Conservation (phyloP, 257 asterid species). For the Solanum bulbocastanum region DNA sequence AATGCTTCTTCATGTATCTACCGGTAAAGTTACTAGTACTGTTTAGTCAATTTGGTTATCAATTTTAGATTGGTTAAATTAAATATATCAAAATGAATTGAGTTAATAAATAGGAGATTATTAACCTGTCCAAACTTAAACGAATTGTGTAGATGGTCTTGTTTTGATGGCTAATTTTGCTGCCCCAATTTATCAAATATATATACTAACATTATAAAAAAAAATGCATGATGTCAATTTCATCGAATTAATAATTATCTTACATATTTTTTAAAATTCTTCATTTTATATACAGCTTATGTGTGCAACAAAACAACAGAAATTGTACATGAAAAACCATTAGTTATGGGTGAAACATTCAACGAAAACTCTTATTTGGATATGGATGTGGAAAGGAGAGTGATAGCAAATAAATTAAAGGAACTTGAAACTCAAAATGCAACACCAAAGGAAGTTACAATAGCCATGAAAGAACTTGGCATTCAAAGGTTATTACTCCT, state of each 20-base stretch:
- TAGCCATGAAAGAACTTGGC: slow-evolving; percentile 45
- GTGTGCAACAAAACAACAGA: slow-evolving; percentile 34
- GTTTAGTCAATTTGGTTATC: no score
- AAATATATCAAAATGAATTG: no score
- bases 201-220: no score
- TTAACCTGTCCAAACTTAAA: no score
- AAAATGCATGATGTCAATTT: no score
- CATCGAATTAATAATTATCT: no score
- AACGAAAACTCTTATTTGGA: slow-evolving; percentile 24
- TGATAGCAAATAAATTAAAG: slow-evolving; percentile 23
- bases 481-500: slow-evolving; percentile 24
- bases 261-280: neutral
- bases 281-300: slow-evolving; percentile 11
- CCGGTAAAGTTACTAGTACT: neutral
- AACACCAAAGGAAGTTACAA: slow-evolving; percentile 19
- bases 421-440: slow-evolving; percentile 18
- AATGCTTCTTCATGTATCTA: slow-evolving; percentile 5
- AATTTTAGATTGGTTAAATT: no score
- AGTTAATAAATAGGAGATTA: neutral
- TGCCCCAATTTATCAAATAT: neutral
- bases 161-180: no score
- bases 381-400: slow-evolving; percentile 23
- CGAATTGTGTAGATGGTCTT: no score
- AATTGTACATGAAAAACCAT: slow-evolving; percentile 26
- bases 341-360: slow-evolving; percentile 31